Conservation (phyloP, 2,329 filamentous ascomycete species). For the Colletotrichum sansevieriae region DNA sequence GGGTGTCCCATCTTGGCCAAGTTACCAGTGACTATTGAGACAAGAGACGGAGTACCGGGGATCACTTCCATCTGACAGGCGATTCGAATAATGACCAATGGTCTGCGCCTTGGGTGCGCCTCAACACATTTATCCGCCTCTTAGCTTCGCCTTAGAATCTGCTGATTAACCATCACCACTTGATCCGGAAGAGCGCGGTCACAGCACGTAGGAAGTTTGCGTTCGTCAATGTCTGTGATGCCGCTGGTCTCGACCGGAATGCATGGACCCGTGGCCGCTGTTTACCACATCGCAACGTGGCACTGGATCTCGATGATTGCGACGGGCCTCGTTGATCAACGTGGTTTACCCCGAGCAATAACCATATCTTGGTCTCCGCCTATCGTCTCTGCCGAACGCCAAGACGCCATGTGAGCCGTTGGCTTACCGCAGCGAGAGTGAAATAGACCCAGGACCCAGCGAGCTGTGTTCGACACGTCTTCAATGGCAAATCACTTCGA, state of each 20-base stretch:
- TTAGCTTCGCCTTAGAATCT: conserved; percentile 8
- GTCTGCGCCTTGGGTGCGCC: neutral
- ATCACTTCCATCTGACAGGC: neutral
- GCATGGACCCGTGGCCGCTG: conserved; percentile 15
- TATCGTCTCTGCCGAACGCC: conserved; percentile 27
- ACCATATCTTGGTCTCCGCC: conserved; percentile 21
- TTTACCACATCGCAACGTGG: conserved; percentile 17
- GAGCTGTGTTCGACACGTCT: conserved; percentile 7
- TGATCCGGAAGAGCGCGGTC: neutral
- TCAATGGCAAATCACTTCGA: conserved; percentile 9
- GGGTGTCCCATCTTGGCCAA: neutral
- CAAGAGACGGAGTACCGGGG: neutral
- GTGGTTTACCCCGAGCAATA: conserved; percentile 28
- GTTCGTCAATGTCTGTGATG: neutral
- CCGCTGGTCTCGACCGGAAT: neutral
- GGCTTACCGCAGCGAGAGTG: neutral
- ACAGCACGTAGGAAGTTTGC: neutral
- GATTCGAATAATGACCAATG: conserved; percentile 21
- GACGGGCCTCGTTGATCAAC: conserved; percentile 17
- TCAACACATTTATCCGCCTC: neutral
- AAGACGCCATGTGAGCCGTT: conserved; percentile 13
- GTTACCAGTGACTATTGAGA: neutral
- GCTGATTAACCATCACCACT: conserved; percentile 2
- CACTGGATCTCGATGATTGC: conserved; percentile 29
- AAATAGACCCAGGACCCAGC: conserved; percentile 6